Base-by-base conservation (phyloP, 148 eudicot genomes). In the Spergularia marina region DNA sequence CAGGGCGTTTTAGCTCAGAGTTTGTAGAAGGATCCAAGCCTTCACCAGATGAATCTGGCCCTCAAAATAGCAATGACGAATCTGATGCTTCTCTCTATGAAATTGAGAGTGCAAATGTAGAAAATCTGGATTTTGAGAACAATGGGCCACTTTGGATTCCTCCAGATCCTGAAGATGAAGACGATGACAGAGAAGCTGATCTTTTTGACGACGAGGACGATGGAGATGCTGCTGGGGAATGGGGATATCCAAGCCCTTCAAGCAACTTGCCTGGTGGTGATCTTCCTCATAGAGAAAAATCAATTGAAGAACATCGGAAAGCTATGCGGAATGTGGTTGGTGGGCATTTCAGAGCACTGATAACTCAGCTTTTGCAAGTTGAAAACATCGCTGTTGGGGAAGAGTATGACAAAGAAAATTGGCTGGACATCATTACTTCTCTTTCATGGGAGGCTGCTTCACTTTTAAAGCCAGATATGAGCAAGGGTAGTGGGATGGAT, bases 381-480 rank as follows among this genome's bases (percentile, higher is more conserved):
- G 99, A 95, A 80, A 92, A 95, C 79, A 80, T 92, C 76, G 81
- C 85, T 71, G 64, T 80, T 76, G 86, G 83, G 44, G 97, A 89
- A 68, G 94, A 83, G 70, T 77, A 88, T 78, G 92, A 86, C 72
- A 76, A 78, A 74, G 97, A 95, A 70, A 80, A 82, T 83, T 95
- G 99, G 99, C 78, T 95, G 79, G 99, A 95, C 73, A 90, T 95
- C 74, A 83, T 95, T 74, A 91, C 97, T 4, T 86, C 91, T 53
- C 79, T 95, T 75, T 89, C 97, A 15, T 95, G 98, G 98, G 98
- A 95, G 83, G 99, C 96, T 83, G 99, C 99, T 36, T 83, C 92
- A 23, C 81, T 92, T 63, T 85, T 95, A 60, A 95, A 95, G 87
- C 99, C 99, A 67, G 99, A 95, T 74, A 95, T 78, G 74, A 95